Percentiles rank a stretch among this genome's conserved stretches.
Conservation (phyloP, 352 stramenopile genomes). For the Phytophthora pinifolia region DNA sequence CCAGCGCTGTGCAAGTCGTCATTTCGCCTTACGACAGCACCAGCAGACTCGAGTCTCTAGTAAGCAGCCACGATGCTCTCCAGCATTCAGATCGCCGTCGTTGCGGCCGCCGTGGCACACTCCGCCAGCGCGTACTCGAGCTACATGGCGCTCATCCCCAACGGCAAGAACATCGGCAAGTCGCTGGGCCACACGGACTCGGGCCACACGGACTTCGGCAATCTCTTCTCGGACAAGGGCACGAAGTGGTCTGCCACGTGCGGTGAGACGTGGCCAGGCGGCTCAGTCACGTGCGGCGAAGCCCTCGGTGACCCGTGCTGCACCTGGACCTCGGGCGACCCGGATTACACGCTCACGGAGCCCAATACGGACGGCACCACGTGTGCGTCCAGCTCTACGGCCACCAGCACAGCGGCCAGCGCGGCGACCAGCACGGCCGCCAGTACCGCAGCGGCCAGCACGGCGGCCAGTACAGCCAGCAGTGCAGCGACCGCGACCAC, state of each 20-base stretch:
- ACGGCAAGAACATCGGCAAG: constrained; percentile 47
- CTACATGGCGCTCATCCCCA: constrained; percentile 44
- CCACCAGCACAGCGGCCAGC: constrained; percentile 20
- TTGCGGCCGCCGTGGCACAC: constrained; percentile 22
- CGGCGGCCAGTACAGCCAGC: constrained; percentile 10
- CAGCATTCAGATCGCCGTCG: constrained; percentile 24
- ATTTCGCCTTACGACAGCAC: constrained; percentile 30
- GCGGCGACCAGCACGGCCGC: constrained; percentile 8
- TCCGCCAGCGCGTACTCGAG: constrained; percentile 28
- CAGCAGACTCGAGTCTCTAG: constrained; percentile 4
- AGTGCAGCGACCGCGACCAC: constrained; percentile 20
- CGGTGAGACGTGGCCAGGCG: constrained; percentile 40
- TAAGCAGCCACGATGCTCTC: constrained; percentile 18
- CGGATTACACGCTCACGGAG: constrained; percentile 40
- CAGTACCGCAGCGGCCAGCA: constrained; percentile 12
- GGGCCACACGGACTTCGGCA: constrained; percentile 50
- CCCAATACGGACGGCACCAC: constrained; percentile 35
- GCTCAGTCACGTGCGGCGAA: constrained; percentile 39
- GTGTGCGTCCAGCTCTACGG: constrained; percentile 29
- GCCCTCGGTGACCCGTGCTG: constrained; percentile 39
- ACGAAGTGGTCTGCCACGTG: constrained; percentile 43
- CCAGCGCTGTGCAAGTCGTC: constrained; percentile 16
- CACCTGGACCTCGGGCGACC: constrained; percentile 40
- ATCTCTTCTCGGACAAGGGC: constrained; percentile 38
- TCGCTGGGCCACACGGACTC: constrained; percentile 33